Conservation (phyloP, 805 yeast genomes). For the Ogataea nitratoaversa region DNA sequence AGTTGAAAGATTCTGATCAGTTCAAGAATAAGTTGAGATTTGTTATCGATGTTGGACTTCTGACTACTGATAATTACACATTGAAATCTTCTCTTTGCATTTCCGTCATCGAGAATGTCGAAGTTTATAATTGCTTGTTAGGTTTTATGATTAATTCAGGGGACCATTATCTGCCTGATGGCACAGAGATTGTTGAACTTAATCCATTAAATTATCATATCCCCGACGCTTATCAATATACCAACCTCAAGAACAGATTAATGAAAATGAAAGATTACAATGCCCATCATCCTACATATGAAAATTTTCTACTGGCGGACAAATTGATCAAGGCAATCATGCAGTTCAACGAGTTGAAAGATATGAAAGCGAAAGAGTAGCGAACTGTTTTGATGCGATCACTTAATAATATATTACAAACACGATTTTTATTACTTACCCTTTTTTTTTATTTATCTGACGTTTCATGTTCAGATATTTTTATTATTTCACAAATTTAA, state of each 20-base stretch:
- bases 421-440: no score
- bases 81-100: slow-evolving; percentile 4
- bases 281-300: slow-evolving; percentile 3
- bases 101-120: slow-evolving; percentile 16
- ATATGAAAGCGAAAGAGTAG: neutral
- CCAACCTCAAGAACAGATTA: slow-evolving; percentile 20
- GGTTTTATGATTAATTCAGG: slow-evolving; percentile 42
- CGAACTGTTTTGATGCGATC: no score
- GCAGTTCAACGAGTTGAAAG: neutral
- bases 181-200: slow-evolving; percentile 9
- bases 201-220: slow-evolving; percentile 11
- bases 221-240: slow-evolving; percentile 16
- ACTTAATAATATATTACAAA: no score
- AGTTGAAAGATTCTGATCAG: slow-evolving; percentile 3
- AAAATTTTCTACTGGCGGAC: slow-evolving; percentile 15
- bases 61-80: slow-evolving; percentile 5
- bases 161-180: slow-evolving; percentile 28
- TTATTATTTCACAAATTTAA: no score
- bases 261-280: slow-evolving; percentile 17
- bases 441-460: no score
- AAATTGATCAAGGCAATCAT: slow-evolving; percentile 12
- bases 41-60: slow-evolving; percentile 23
- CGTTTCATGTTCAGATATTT: no score
- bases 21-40: slow-evolving; percentile 20
- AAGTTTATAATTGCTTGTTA: slow-evolving; percentile 21